A percentile compares a stretch with the other conserved stretches of the same genome.
Evolutionary conservation across 495 filamentous ascomycete genomes (phyloP).

Genomic region (Aspergillus nidulans): DNA sequence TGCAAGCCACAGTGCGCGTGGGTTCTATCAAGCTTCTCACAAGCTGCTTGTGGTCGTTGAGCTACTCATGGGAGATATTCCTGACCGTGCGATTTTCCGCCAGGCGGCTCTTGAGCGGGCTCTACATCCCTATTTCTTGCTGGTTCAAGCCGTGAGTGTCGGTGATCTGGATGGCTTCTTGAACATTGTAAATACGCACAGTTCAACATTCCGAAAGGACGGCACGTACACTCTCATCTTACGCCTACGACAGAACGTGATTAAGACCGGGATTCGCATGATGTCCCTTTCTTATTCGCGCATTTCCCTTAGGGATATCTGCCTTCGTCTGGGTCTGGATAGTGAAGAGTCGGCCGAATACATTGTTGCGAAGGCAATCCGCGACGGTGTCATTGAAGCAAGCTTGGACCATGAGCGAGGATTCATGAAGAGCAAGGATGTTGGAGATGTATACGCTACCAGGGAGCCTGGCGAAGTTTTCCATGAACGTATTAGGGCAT

Average conservation of each 20-base stretch:
- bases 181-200: slow-evolving; percentile 72
- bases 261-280: slow-evolving; percentile 98
- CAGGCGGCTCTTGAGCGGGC: slow-evolving; percentile 78
- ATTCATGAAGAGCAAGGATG: slow-evolving; percentile 97
- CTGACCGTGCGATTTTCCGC: slow-evolving; percentile 89
- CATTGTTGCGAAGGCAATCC: slow-evolving; percentile 97
- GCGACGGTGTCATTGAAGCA: slow-evolving; percentile 97
- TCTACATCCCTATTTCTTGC: slow-evolving; percentile 83
- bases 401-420: slow-evolving; percentile 89
- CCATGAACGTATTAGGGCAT: slow-evolving; percentile 91
- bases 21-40: slow-evolving; percentile 91
- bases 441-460: slow-evolving; percentile 92
- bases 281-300: slow-evolving; percentile 97
- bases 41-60: slow-evolving; percentile 94
- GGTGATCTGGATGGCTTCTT: slow-evolving; percentile 92
- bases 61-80: slow-evolving; percentile 97
- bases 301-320: slow-evolving; percentile 97
- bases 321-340: slow-evolving; percentile 85
- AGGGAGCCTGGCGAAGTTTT: slow-evolving; percentile 94
- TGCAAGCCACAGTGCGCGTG: slow-evolving; percentile 78
- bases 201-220: slow-evolving; percentile 81
- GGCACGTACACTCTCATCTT: slow-evolving; percentile 94
- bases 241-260: slow-evolving; percentile 93
- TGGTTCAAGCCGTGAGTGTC: slow-evolving; percentile 91
- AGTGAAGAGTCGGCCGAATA: slow-evolving; percentile 97